phyloP scores from a whole-genome alignment of 495 filamentous ascomycete genomes.

The Daldinia decipiens region DNA sequence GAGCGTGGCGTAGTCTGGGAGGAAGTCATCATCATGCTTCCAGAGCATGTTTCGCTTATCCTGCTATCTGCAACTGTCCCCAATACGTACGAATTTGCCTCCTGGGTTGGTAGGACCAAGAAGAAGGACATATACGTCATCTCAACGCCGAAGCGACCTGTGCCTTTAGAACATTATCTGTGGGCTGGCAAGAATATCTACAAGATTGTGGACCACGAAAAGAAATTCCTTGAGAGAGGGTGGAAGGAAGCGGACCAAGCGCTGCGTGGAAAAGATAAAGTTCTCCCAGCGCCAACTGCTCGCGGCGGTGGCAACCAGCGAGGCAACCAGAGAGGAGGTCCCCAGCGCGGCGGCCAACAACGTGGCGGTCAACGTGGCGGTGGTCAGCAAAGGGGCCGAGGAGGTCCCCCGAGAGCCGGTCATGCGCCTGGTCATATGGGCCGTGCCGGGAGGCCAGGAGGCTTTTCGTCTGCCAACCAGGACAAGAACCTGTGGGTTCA shows the following conservation, averaged over 20 bases:
- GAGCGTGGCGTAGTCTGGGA: conserved; percentile 99
- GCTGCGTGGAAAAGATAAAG: conserved; percentile 82
- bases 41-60: conserved; percentile 94
- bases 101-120: conserved; percentile 97
- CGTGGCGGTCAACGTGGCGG: conserved; percentile 67
- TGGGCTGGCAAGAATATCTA: conserved; percentile 92
- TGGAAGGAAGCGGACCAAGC: conserved; percentile 94
- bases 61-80: conserved; percentile 95
- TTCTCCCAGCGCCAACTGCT: conserved; percentile 59
- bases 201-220: conserved; percentile 94
- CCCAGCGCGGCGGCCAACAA: conserved; percentile 58
- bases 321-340: conserved; percentile 65
- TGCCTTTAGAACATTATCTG: conserved; percentile 94
- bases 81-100: conserved; percentile 97
- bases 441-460: conserved; percentile 80
- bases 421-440: conserved; percentile 83
- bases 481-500: conserved; percentile 98
- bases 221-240: conserved; percentile 86
- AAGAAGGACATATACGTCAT: conserved; percentile 99
- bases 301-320: conserved; percentile 64
- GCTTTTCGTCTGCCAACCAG: conserved; percentile 87
- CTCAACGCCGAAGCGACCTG: conserved; percentile 92
- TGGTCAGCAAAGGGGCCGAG: conserved; percentile 64
- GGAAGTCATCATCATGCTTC: conserved; percentile 99
- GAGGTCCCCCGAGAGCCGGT: conserved; percentile 66